phyloP scores from a whole-genome alignment of 2,329 filamentous ascomycete species.

The Balansia obtecta region DNA sequence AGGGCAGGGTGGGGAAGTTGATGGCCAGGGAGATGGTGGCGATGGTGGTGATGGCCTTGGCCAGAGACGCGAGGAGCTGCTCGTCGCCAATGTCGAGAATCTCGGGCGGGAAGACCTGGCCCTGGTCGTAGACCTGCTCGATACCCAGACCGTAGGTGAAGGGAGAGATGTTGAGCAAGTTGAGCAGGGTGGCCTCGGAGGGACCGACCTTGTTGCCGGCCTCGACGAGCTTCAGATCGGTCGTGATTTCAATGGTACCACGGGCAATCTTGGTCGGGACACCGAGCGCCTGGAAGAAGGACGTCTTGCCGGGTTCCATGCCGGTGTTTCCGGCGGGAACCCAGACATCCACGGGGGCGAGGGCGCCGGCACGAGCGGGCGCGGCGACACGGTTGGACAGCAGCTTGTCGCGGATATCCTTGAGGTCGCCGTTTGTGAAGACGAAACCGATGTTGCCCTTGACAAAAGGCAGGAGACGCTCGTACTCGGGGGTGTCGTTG shows the following conservation, averaged over 20 bases:
- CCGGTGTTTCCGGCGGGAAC: conserved; percentile 97
- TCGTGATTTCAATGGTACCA: conserved; percentile 99
- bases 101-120: conserved; percentile 75
- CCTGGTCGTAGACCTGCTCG: conserved; percentile 91
- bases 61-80: conserved; percentile 79
- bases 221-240: conserved; percentile 96
- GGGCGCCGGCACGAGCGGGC: conserved; percentile 91
- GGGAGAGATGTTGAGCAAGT: conserved; percentile 99
- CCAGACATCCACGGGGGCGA: conserved; percentile 89
- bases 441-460: conserved; percentile 98
- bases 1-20: conserved; percentile 93
- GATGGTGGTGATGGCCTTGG: conserved; percentile 72
- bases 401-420: conserved; percentile 86
- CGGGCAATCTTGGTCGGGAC: conserved; percentile 99
- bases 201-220: conserved; percentile 87
- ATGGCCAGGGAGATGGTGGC: conserved; percentile 81
- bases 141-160: conserved; percentile 99
- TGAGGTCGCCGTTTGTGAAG: conserved; percentile 97
- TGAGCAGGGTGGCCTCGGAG: conserved; percentile 96
- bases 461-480: conserved; percentile 91
- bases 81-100: conserved; percentile 93
- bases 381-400: conserved; percentile 95
- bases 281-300: conserved; percentile 99
- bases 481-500: conserved; percentile 84
- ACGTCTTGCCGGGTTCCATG: conserved; percentile 99